Percentiles rank a stretch among this genome's conserved stretches.
Evolutionary conservation across 192 early-diverging fungal species (phyloP).

Genomic region (Martensiomyces pterosporus): DNA sequence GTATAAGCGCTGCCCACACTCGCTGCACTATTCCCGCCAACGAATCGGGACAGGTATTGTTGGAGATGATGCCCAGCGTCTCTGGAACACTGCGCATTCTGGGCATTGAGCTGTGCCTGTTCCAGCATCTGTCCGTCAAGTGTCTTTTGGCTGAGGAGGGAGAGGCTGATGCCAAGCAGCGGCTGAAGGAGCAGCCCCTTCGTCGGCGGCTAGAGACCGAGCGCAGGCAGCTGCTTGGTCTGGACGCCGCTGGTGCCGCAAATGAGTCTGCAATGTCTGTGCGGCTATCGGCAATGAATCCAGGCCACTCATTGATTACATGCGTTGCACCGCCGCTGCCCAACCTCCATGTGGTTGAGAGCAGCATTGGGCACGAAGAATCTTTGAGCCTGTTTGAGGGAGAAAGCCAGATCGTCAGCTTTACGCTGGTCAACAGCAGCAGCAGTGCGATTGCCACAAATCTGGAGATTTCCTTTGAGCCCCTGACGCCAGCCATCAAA

Average conservation of each 20-base stretch:
- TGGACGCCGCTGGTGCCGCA: slow-evolving; percentile 1
- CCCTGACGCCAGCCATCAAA: no score
- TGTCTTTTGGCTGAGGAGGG: slow-evolving; percentile 28
- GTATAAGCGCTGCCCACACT: background rate
- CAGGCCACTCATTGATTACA: slow-evolving; percentile 12
- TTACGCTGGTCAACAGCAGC: slow-evolving; percentile 31
- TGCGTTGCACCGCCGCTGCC: slow-evolving; percentile 27
- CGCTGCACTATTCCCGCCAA: slow-evolving; percentile 22
- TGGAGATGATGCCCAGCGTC: slow-evolving; percentile 13
- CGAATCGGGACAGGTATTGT: slow-evolving; percentile 19
- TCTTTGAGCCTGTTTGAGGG: slow-evolving; percentile 42
- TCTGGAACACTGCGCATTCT: slow-evolving; percentile 20
- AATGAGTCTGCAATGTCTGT: background rate
- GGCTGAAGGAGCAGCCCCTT: slow-evolving; percentile 16
- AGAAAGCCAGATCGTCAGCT: slow-evolving; percentile 17
- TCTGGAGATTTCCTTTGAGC: slow-evolving; percentile 32
- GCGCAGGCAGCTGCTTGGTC: slow-evolving; percentile 18
- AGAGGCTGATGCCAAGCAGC: slow-evolving; percentile 11
- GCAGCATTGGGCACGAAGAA: slow-evolving; percentile 16
- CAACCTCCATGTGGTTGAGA: slow-evolving; percentile 13
- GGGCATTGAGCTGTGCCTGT: slow-evolving; percentile 22
- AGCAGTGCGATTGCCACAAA: slow-evolving; percentile 5
- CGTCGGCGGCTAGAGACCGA: slow-evolving; percentile 33
- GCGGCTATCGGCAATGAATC: slow-evolving; percentile 25
- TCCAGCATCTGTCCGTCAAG: slow-evolving; percentile 24